Base-by-base conservation (phyloP, 345 rosid species). In the Erucastrum elatum region DNA sequence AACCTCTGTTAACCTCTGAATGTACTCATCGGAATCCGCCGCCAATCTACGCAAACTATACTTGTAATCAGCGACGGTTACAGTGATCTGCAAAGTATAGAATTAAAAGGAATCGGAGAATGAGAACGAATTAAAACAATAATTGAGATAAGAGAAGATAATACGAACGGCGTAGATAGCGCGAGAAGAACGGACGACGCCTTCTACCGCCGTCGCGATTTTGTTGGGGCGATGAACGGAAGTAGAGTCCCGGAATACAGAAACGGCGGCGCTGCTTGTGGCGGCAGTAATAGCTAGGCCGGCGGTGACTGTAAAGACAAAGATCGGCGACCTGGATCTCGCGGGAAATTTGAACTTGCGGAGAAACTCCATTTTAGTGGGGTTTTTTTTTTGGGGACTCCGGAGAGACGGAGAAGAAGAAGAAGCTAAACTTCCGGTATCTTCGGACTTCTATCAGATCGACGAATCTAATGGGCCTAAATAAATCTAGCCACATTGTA, bases 41-140 rank as follows among this genome's bases (percentile, higher is more conserved):
- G 87, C 64, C 15, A 89, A 63, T 30, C 84, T 78, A 33, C 77
- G 78, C 70, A 91, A 65, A 67, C 84, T 87, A 77, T 82, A 77
- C 87, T 89, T 87, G 84, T 89, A 94, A 77, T 94, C 97, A 11
- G 86, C 88, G 74, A 88, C 80, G 6, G 90, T 83, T 65, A 84
- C 64, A 71, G 84, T 85, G 69, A 91, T 83, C 95, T 91, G 87
- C 81, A 46, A 68, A 51, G 66, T 7, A 34, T 58, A 53, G 65
- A 82, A 55, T 15, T 1, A 68, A 31, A 26, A 51, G 21, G 68
- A 66, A 17, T 16, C 9, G 65, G 58, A 39, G 8, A 63, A 29
- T 9, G 21, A 68, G 12, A 53, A 33, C 0, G 1, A 34, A 3
- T 8, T 63, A 10, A 4, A 15, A 2, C 0, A 27, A 5, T 6